Evolutionary conservation across 129 eudicot genomes (phyloP).

Genomic region (carrot (Daucus carota)): DNA sequence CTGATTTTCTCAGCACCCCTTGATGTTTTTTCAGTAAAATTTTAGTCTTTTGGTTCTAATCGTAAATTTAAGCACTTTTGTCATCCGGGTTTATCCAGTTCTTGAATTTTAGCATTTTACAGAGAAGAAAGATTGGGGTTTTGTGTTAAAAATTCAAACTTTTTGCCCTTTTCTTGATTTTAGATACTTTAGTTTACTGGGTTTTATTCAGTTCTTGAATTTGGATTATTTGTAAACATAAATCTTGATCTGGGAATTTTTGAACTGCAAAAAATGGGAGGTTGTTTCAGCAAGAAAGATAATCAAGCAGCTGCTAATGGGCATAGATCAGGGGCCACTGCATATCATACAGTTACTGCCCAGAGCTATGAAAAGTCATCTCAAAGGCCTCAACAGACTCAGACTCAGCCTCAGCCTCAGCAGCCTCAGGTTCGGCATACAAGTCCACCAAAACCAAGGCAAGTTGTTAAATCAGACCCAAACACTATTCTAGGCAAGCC

Average conservation of each 20-base stretch:
- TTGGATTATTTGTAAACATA: neutral
- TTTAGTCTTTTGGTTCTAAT: neutral
- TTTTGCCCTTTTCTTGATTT: neutral
- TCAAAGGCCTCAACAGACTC: conserved; percentile 12
- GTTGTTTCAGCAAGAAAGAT: conserved; percentile 4
- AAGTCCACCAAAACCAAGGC: conserved; percentile 3
- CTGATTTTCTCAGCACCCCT: neutral
- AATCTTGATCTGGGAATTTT: neutral
- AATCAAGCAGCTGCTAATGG: neutral
- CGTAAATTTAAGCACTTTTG: neutral
- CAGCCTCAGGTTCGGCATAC: neutral
- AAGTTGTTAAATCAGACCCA: neutral
- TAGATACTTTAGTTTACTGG: neutral
- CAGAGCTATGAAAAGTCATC: conserved; percentile 2
- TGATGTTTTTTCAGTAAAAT: neutral
- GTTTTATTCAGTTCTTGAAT: neutral
- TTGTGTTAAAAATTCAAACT: neutral
- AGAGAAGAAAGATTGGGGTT: neutral
- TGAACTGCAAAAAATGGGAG: neutral
- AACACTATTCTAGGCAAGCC: neutral
- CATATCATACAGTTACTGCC: conserved; percentile 1
- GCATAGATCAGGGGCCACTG: conserved; percentile 20
- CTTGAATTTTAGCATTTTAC: neutral
- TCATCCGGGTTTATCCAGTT: neutral
- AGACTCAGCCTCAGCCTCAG: neutral